Conservation (phyloP, 1,284 basidiomycete genomes). For the Volvariella surrecta region DNA sequence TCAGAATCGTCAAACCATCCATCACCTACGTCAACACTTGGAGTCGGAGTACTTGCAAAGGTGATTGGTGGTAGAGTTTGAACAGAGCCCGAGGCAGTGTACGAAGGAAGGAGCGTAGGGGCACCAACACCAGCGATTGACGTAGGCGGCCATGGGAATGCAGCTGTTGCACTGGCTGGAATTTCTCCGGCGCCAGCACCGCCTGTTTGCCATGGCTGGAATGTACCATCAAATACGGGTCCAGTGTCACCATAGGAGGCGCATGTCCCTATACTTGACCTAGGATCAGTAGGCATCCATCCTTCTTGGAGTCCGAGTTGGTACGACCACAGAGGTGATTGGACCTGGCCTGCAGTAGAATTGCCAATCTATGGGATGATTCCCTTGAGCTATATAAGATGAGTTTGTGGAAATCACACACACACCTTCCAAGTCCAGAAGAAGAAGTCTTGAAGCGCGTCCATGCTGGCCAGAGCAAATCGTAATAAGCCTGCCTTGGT, state of each 20-base stretch:
- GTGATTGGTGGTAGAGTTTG: slow-evolving; percentile 57
- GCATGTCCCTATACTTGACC: slow-evolving; percentile 61
- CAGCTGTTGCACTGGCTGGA: slow-evolving; percentile 33
- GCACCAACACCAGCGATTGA: slow-evolving; percentile 36
- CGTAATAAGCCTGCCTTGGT: slow-evolving; percentile 48
- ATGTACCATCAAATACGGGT: slow-evolving; percentile 46
- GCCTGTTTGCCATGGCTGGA: slow-evolving; percentile 70
- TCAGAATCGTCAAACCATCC: slow-evolving; percentile 70
- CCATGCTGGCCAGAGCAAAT: slow-evolving; percentile 52
- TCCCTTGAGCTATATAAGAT: neutral
- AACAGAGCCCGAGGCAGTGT: slow-evolving; percentile 62
- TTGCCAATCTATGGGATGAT: slow-evolving; percentile 50
- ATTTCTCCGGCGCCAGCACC: slow-evolving; percentile 63
- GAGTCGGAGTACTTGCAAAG: slow-evolving; percentile 36
- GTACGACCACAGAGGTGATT: slow-evolving; percentile 77
- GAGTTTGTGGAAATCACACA: slow-evolving; percentile 6
- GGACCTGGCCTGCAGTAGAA: slow-evolving; percentile 48
- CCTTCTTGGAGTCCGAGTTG: slow-evolving; percentile 71
- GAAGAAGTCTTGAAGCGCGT: slow-evolving; percentile 49
- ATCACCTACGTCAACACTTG: slow-evolving; percentile 44
- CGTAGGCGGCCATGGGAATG: slow-evolving; percentile 53
- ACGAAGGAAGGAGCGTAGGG: slow-evolving; percentile 45
- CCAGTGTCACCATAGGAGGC: slow-evolving; percentile 37
- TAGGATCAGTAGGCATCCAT: slow-evolving; percentile 78
- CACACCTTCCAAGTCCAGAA: slow-evolving; percentile 68